phyloP scores from a whole-genome alignment of 306 rosid species.

The Castanea crenata region DNA sequence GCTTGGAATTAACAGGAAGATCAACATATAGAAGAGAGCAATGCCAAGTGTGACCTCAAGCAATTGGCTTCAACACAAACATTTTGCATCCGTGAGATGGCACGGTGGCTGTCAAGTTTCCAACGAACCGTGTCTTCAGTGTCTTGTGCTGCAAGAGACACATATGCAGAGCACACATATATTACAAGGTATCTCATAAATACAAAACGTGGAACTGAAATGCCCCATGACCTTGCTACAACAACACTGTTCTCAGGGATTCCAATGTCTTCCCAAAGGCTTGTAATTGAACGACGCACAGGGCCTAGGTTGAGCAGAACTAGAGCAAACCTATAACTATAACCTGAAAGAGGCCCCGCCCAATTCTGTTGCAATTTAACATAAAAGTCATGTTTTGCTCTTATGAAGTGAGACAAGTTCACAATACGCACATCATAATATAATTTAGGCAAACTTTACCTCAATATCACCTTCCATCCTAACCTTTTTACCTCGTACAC shows the following conservation, averaged over 20 bases:
- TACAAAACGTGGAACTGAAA: neutral
- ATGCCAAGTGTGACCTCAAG: constrained; percentile 24
- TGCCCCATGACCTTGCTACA: constrained; percentile 41
- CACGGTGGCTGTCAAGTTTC: constrained; percentile 59
- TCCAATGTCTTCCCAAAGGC: constrained; percentile 85
- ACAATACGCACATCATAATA: neutral
- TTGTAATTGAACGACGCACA: constrained; percentile 34
- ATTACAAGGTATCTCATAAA: constrained; percentile 4
- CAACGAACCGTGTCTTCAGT: constrained; percentile 38
- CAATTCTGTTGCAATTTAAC: constrained; percentile 53
- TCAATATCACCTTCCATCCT: constrained; percentile 83
- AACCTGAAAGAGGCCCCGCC: constrained; percentile 90
- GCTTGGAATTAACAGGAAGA: neutral
- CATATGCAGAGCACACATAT: neutral
- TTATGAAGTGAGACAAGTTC: neutral
- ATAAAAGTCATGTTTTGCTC: neutral
- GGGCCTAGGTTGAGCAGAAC: constrained; percentile 71
- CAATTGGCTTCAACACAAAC: constrained; percentile 66
- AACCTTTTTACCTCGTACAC: constrained; percentile 85
- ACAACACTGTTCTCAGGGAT: constrained; percentile 58
- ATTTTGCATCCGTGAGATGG: constrained; percentile 70
- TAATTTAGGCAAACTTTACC: constrained; percentile 34
- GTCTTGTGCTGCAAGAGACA: constrained; percentile 72
- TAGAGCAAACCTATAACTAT: constrained; percentile 46
- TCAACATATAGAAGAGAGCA: neutral